phyloP scores from a whole-genome alignment of 1,284 basidiomycete genomes.

The Vanrija pseudolonga region DNA sequence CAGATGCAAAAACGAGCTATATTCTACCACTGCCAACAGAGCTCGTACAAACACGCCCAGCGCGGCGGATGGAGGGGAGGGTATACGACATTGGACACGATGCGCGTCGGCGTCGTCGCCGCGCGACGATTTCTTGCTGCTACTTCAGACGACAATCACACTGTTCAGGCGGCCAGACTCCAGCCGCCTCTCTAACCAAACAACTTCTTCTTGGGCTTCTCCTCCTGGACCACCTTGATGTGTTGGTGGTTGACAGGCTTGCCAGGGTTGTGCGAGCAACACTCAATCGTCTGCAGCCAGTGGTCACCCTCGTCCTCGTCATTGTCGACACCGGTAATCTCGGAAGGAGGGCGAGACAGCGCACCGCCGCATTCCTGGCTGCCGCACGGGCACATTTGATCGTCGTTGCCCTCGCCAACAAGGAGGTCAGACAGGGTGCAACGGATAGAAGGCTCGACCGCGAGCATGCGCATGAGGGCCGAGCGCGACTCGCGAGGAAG shows the following conservation, averaged over 20 bases:
- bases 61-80: no score
- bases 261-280: conserved; percentile 60
- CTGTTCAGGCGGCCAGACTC: background rate
- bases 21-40: background rate
- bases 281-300: conserved; percentile 67
- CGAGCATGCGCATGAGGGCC: conserved; percentile 89
- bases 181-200: conserved; percentile 39
- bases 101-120: no score
- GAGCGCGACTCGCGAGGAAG: conserved; percentile 86
- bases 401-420: conserved; percentile 69
- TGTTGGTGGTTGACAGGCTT: conserved; percentile 39
- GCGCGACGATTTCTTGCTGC: no score
- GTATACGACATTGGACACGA: no score
- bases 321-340: conserved; percentile 37
- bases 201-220: conserved; percentile 49
- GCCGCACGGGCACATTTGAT: conserved; percentile 72
- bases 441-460: conserved; percentile 79
- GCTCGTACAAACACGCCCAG: no score
- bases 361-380: conserved; percentile 51
- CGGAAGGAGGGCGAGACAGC: conserved; percentile 45
- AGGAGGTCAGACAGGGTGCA: conserved; percentile 93
- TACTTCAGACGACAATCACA: no score
- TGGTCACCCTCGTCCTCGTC: conserved; percentile 50
- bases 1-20: background rate
- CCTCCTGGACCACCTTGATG: conserved; percentile 49